These are phyloP conservation scores for Aplosporella prunicola DNA, from an alignment of 2,329 filamentous ascomycete genomes.

Conservation along the genomic window DNA sequence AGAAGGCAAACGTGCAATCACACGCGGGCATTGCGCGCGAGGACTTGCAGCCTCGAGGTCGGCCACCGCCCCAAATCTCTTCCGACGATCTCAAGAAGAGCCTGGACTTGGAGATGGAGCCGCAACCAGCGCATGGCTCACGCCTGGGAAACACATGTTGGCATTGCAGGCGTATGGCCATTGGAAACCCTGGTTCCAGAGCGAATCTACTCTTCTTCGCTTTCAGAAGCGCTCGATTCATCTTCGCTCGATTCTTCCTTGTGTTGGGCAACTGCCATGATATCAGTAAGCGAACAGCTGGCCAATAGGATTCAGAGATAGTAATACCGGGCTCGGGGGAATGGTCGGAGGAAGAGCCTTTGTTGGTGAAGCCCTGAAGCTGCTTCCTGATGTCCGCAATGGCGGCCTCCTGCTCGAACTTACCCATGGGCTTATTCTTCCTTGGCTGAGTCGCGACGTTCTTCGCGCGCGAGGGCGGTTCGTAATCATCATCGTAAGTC, in stretches of 20 bases:
- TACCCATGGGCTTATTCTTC: slow-evolving; percentile 72
- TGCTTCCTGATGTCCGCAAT: slow-evolving; percentile 55
- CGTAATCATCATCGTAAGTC: slow-evolving; percentile 40
- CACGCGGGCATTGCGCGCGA: not conserved
- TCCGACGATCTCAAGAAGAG: not conserved
- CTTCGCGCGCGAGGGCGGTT: slow-evolving; percentile 32
- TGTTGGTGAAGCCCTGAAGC: slow-evolving; percentile 32
- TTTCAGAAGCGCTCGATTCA: slow-evolving; percentile 46
- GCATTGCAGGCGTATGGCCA: slow-evolving; percentile 5
- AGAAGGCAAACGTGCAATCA: not conserved
- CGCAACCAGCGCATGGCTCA: not conserved
- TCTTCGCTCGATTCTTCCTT: slow-evolving; percentile 44
- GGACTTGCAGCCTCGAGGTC: not conserved
- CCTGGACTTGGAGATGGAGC: not conserved
- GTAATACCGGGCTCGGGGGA: too few relatives aligned
- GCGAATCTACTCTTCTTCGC: slow-evolving; percentile 38
- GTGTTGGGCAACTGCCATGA: slow-evolving; percentile 14
- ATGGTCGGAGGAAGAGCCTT: slow-evolving; percentile 37
- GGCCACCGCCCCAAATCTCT: not conserved
- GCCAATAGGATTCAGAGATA: too few relatives aligned
- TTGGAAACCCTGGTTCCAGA: too few relatives aligned
- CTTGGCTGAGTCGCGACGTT: slow-evolving; percentile 46
- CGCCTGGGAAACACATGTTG: not conserved
- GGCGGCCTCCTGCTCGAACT: slow-evolving; percentile 58
- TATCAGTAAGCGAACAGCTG: slow-evolving; percentile 15